Percentiles rank a stretch among this genome's conserved stretches.
Conservation (phyloP, 1,139 yeast species). For the Geotrichum bryndzae region DNA sequence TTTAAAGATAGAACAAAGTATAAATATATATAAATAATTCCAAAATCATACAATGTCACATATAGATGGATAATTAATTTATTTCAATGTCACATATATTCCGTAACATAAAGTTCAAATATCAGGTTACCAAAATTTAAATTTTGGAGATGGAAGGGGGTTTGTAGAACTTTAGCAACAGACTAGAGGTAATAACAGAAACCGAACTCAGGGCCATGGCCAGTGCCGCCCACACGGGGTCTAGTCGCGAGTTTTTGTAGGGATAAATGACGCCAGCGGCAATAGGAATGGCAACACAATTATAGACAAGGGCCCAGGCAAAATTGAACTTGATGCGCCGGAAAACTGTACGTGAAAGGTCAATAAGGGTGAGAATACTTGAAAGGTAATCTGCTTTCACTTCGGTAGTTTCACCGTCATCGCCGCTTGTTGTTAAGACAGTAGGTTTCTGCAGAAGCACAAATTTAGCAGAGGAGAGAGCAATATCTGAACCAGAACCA, state of each 20-base stretch:
- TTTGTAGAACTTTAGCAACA: constrained; percentile 43
- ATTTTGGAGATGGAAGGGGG: constrained; percentile 20
- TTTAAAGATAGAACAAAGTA: no score
- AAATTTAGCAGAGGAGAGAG: constrained; percentile 86
- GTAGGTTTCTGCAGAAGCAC: constrained; percentile 47
- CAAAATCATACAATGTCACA: not conserved
- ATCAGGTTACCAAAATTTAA: not conserved
- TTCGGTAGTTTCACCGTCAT: constrained; percentile 15
- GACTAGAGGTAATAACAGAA: constrained; percentile 76
- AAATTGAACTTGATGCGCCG: constrained; percentile 70
- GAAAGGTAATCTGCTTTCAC: constrained; percentile 35
- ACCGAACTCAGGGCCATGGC: constrained; percentile 92
- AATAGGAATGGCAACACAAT: constrained; percentile 77
- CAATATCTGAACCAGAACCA: constrained; percentile 89
- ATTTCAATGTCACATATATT: not conserved
- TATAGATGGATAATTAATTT: no score
- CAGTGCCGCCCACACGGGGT: constrained; percentile 76
- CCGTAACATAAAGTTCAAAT: not conserved
- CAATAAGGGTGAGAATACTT: constrained; percentile 55
- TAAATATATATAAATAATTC: no score
- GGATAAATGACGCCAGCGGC: constrained; percentile 88
- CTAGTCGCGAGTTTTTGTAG: constrained; percentile 62
- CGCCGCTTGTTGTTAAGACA: not conserved
- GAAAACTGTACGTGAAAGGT: constrained; percentile 65
- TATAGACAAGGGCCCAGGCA: constrained; percentile 83